A percentile compares a stretch with the other conserved stretches of the same genome.
These are phyloP conservation scores for Hyphopichia pseudoburtonii DNA, from an alignment of 1,139 yeast genomes.

Conservation along the genomic window DNA sequence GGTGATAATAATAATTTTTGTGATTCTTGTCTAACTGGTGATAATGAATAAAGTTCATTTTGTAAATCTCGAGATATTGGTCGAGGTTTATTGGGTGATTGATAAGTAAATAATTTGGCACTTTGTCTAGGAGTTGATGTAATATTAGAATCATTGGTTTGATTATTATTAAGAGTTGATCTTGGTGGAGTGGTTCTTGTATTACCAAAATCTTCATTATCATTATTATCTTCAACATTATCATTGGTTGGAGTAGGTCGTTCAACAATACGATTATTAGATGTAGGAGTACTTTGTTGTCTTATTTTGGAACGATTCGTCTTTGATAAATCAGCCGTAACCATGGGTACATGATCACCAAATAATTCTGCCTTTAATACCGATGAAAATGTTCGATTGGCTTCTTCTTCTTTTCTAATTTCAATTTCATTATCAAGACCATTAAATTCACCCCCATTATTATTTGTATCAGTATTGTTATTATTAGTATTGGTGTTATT, in stretches of 20 bases:
- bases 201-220: slow-evolving; percentile 1
- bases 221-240: slow-evolving; percentile 4
- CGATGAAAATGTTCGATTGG: slow-evolving; percentile 82
- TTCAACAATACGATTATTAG: slow-evolving; percentile 2
- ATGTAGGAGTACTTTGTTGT: slow-evolving; percentile 6
- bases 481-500: slow-evolving; percentile 5
- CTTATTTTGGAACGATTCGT: slow-evolving; percentile 4
- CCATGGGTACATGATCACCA: slow-evolving; percentile 77
- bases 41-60: slow-evolving; percentile 73
- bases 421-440: slow-evolving; percentile 60
- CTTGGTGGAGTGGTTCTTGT: slow-evolving; percentile 23
- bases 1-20: slow-evolving; percentile 80
- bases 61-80: slow-evolving; percentile 63
- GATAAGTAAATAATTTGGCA: slow-evolving; percentile 67
- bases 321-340: slow-evolving; percentile 35
- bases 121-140: slow-evolving; percentile 56
- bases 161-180: slow-evolving; percentile 10
- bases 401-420: slow-evolving; percentile 70
- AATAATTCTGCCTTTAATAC: slow-evolving; percentile 86
- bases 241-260: neutral
- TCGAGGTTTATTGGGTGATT: slow-evolving; percentile 62
- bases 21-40: slow-evolving; percentile 89
- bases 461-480: neutral
- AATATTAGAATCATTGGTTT: slow-evolving; percentile 15
- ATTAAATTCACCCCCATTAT: neutral